Conservation (phyloP, 768 basidiomycete genomes). For the Lactarius vividus region DNA sequence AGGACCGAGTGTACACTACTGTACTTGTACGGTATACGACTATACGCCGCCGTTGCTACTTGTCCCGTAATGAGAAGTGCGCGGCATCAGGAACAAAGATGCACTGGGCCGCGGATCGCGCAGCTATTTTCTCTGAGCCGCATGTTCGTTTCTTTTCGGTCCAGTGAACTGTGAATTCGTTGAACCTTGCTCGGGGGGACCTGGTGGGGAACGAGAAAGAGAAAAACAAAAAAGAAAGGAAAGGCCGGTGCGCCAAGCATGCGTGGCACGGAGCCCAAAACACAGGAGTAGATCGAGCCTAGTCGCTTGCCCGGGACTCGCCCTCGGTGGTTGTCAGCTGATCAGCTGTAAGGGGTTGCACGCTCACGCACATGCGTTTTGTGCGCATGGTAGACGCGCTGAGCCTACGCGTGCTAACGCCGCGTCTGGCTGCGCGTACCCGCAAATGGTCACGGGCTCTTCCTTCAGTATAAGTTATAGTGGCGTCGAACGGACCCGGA, state of each 20-base stretch:
- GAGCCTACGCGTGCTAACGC: slow-evolving; percentile 22
- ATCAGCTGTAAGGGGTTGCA: slow-evolving; percentile 1
- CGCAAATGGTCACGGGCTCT: slow-evolving; percentile 22
- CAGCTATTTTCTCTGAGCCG: not conserved
- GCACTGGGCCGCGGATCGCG: slow-evolving; percentile 14
- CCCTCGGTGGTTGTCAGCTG: slow-evolving; percentile 2
- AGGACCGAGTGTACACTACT: not conserved
- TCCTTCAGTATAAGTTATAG: slow-evolving; percentile 4
- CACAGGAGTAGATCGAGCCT: not conserved
- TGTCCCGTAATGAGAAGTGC: slow-evolving; percentile 2
- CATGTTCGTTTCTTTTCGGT: not conserved
- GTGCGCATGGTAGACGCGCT: slow-evolving; percentile 13
- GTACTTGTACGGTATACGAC: not conserved
- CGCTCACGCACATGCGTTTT: slow-evolving; percentile 3
- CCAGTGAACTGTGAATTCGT: not conserved
- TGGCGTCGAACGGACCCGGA: slow-evolving; percentile 4
- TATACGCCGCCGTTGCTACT: not conserved
- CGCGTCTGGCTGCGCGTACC: slow-evolving; percentile 9
- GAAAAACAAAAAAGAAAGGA: not conserved
- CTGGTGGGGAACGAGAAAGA: not conserved
- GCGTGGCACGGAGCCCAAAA: not conserved
- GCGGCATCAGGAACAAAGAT: not conserved
- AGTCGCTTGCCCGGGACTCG: not conserved
- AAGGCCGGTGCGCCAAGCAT: not conserved
- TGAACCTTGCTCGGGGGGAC: not conserved